These are phyloP conservation scores for Aureobasidium vineae DNA, from an alignment of 2,329 filamentous ascomycete species.

Conservation along the genomic window DNA sequence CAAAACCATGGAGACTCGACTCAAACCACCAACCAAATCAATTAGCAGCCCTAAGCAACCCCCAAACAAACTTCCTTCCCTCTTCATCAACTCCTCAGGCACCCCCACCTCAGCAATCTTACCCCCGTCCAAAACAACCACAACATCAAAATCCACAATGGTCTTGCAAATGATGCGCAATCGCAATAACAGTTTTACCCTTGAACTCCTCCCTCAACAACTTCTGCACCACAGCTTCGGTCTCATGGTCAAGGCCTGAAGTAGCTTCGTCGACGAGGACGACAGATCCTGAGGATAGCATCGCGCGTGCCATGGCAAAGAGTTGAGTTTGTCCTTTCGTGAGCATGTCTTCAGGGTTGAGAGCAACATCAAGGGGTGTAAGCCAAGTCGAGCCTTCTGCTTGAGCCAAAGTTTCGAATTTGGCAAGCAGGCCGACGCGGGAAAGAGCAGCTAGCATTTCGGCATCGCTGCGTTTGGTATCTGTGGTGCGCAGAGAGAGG, in stretches of 20 bases:
- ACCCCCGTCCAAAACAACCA: conserved; percentile 54
- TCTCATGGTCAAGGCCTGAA: conserved; percentile 36
- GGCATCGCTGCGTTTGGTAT: conserved; percentile 39
- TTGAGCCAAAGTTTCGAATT: conserved; percentile 39
- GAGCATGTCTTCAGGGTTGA: conserved; percentile 28
- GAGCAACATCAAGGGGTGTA: conserved; percentile 23
- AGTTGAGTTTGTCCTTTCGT: conserved; percentile 54
- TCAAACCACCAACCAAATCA: neutral
- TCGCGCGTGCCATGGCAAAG: conserved; percentile 50
- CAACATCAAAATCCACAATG: conserved; percentile 54
- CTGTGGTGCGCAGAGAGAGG: conserved; percentile 44
- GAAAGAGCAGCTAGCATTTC: conserved; percentile 47
- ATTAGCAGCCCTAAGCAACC: conserved; percentile 20
- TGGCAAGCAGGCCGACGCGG: conserved; percentile 48
- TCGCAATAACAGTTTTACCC: conserved; percentile 58
- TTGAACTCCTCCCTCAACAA: conserved; percentile 52
- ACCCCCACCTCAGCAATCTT: conserved; percentile 45
- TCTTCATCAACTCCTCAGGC: conserved; percentile 31
- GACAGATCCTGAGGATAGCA: conserved; percentile 45
- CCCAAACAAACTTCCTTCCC: conserved; percentile 28
- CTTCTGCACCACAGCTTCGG: conserved; percentile 27
- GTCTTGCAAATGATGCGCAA: conserved; percentile 59
- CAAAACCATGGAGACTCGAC: too few relatives aligned
- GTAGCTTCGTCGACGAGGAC: conserved; percentile 50
- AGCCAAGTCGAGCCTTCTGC: conserved; percentile 18